Base-by-base conservation (phyloP, 768 basidiomycete species). In the Calvatia gigantea region DNA sequence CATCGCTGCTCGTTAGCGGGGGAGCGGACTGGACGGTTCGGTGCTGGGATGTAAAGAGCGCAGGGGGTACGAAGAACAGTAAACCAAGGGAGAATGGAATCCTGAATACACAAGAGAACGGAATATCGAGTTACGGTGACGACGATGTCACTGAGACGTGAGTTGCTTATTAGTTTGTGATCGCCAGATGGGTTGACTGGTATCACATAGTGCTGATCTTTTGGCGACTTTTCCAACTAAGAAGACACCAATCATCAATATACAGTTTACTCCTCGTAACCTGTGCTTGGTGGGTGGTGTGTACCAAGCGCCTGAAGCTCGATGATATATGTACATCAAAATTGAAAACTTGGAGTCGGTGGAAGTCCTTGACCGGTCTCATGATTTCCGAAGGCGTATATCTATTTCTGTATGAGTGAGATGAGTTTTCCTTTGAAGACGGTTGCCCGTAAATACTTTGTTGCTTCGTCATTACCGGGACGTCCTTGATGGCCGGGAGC, bases 251-350 rank as follows among this genome's bases (percentile, higher is more conserved):
- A 82, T 98, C 61, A 83, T 84, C 23, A 89, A 95, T 64, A 86
- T 94, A 8, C 92, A 97, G 61, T 97, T 98, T 65, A 98, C 97
- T 7, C 84, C 94, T 27, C 83, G 96, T 12, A 99, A 99, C 70
- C 79, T 99, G 31, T 95, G 93, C 69, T 73, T 98, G 54, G 91
- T 89, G 42, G 88, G 89, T 15, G 96, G 96, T 4, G 78, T 77
- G 39, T 88, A 86, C 66, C 72, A 84, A 38, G 73, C 87, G 19
- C 76, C 83, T 0, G 87, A 87, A 55, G 67, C 73, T 49, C 62
- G 71, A 59, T 72, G 61, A 62, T 7, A 41, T 28, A 8, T 23
- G 19, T 46, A 27, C 25, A 28, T 41, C 9, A n/a, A 21, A 23
- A 50, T 37, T 38, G 19, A 50, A 42, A 23, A 27, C 41, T 44